These are phyloP conservation scores for Grifola frondosa DNA, from an alignment of 1,284 basidiomycete species.

Conservation along the genomic window DNA sequence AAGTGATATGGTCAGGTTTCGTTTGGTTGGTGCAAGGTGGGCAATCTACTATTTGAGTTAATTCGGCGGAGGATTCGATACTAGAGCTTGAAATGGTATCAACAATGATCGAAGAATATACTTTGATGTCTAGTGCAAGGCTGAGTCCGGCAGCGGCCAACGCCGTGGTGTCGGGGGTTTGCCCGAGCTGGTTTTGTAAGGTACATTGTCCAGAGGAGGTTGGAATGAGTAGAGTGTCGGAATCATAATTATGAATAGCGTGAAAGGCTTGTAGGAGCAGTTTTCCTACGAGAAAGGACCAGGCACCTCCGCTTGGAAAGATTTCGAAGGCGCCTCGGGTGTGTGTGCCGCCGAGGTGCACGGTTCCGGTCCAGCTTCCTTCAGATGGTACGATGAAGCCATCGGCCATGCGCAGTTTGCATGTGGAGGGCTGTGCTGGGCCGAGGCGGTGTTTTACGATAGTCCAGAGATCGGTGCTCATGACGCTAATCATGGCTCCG, in stretches of 20 bases:
- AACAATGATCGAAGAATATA: too few relatives aligned
- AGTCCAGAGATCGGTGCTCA: slow-evolving; percentile 21
- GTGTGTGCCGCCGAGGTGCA: slow-evolving; percentile 17
- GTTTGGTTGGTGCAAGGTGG: too few relatives aligned
- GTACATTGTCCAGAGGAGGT: slow-evolving; percentile 10
- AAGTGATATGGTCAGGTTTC: too few relatives aligned
- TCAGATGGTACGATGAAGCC: slow-evolving; percentile 25
- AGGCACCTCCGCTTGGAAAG: slow-evolving; percentile 32
- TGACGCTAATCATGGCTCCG: slow-evolving; percentile 31
- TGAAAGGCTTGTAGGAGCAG: slow-evolving; percentile 26
- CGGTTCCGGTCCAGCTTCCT: slow-evolving; percentile 26
- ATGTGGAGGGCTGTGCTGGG: too few relatives aligned
- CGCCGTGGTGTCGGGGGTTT: too few relatives aligned
- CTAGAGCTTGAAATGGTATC: too few relatives aligned
- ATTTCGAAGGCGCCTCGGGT: slow-evolving; percentile 30
- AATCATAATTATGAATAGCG: slow-evolving; percentile 25
- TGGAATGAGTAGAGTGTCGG: neutral
- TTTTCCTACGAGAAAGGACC: slow-evolving; percentile 34
- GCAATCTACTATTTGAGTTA: too few relatives aligned
- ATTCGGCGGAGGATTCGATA: too few relatives aligned
- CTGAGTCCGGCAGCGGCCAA: too few relatives aligned
- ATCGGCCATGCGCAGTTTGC: slow-evolving; percentile 30
- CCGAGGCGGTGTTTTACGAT: slow-evolving; percentile 15
- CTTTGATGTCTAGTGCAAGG: too few relatives aligned
- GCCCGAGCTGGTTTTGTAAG: too few relatives aligned